phyloP scores from a whole-genome alignment of 2,329 filamentous ascomycete genomes.

The Zasmidium cellare region DNA sequence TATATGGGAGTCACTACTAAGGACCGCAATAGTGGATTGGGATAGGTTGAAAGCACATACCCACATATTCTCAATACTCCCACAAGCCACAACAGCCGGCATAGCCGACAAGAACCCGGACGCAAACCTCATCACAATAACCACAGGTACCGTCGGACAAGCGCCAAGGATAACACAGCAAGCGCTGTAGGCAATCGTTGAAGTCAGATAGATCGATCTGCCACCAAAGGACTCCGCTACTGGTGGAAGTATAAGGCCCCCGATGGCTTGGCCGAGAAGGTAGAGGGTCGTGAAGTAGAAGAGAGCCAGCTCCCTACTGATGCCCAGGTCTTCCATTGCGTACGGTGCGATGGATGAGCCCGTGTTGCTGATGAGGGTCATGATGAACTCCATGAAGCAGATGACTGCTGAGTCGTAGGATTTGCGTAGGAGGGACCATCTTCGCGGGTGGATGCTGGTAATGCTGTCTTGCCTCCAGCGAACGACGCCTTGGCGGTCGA shows the following conservation, averaged over 20 bases:
- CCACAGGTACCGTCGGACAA: slow-evolving; percentile 36
- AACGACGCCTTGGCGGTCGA: slow-evolving; percentile 1
- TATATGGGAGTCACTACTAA: neutral
- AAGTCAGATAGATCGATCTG: slow-evolving; percentile 35
- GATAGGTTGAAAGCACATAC: neutral
- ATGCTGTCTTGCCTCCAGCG: slow-evolving; percentile 1
- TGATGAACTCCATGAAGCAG: slow-evolving; percentile 14
- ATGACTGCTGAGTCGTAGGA: slow-evolving; percentile 12
- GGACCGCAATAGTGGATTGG: too few species aligned
- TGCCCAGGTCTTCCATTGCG: slow-evolving; percentile 1
- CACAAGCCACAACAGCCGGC: slow-evolving; percentile 37
- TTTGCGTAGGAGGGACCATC: slow-evolving; percentile 10
- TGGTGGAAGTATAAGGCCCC: slow-evolving; percentile 41
- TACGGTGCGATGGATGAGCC: slow-evolving; percentile 8
- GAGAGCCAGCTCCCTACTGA: slow-evolving; percentile 5
- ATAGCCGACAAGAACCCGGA: slow-evolving; percentile 49
- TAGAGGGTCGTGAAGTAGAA: slow-evolving; percentile 25
- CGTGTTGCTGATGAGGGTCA: slow-evolving; percentile 15
- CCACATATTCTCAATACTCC: neutral
- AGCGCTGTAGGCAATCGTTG: slow-evolving; percentile 34
- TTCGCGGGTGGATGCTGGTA: slow-evolving; percentile 7
- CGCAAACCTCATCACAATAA: slow-evolving; percentile 44
- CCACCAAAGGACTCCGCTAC: slow-evolving; percentile 40
- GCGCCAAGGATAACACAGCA: slow-evolving; percentile 41
- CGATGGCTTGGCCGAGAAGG: slow-evolving; percentile 34